Base-by-base conservation (phyloP, 164 flowering plant species). In the Stephania japonica region DNA sequence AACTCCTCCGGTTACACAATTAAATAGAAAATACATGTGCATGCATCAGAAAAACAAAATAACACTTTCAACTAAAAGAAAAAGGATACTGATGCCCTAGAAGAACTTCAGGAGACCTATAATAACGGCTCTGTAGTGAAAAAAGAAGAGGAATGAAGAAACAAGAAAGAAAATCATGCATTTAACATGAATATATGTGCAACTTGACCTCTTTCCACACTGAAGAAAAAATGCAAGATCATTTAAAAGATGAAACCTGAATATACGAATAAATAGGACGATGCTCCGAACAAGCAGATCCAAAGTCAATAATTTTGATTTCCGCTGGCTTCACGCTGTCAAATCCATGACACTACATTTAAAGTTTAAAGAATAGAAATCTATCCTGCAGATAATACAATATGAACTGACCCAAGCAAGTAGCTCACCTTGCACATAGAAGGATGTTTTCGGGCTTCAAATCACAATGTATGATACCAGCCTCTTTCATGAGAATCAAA, bases 361-460 rank as follows among this genome's bases (percentile, higher is more conserved):
- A 21, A 74, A 80, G 66, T 63, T 81, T 41, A 77, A 61, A 71
- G 49, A 67, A 81, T 21, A 67, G 42, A 72, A 44, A 63, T 19
- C 1, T 12, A 53, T 65, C 68, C 27, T 63, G 32, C 68, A 44
- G 19, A 6, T 70, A 59, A 56, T 21, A 23, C 41, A 59, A 59
- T 19, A 59, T 23, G 56, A 78, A 72, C 19, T 49, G 16, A 69
- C 21, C 32, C 74, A 42, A 67, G 65, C 47, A 79, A 72, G 80
- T 65, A 75, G 70, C 78, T 80, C 50, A 92, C 99, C 97, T 92
- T 12, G 94, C 81, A 72, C 93, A 89, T 23, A 96, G 77, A 80
- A 96, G 99, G 83, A 96, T 96, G 79, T 96, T 96, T 83, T 96
- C 99, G 61, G 99, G 99, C 87, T 96, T 96, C 83, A 96, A 81